These are phyloP conservation scores for Aurinia saxatilis DNA, from an alignment of 345 rosid genomes.

Conservation along the genomic window DNA sequence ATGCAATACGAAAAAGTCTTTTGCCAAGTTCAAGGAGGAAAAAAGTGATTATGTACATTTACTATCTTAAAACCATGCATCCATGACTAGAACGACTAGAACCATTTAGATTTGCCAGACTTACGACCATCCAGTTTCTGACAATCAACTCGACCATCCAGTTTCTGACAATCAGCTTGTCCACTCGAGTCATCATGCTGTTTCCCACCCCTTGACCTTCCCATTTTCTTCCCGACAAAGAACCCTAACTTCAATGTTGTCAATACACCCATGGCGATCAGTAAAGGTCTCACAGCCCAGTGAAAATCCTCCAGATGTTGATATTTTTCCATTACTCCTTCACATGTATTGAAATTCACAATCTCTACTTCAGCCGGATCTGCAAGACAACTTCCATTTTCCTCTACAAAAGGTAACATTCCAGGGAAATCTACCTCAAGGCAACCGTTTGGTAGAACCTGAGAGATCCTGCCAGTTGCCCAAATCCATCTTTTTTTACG, in stretches of 20 bases:
- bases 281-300: conserved; percentile 85
- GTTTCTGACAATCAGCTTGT: conserved; percentile 17
- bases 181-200: conserved; percentile 8
- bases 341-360: conserved; percentile 53
- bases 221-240: conserved; percentile 42
- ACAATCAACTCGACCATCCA: conserved; percentile 15
- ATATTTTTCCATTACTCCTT: conserved; percentile 59
- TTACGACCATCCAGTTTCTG: conserved; percentile 15
- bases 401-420: conserved; percentile 49
- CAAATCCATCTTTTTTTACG: conserved; percentile 43
- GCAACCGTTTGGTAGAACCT: conserved; percentile 74
- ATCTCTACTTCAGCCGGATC: conserved; percentile 87
- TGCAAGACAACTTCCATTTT: conserved; percentile 46
- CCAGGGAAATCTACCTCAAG: conserved; percentile 77
- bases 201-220: conserved; percentile 41
- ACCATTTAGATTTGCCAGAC: conserved; percentile 25
- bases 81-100: conserved; percentile 4
- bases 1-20: neutral
- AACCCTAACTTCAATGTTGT: conserved; percentile 60
- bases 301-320: conserved; percentile 92
- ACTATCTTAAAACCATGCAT: neutral
- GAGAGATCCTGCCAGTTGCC: conserved; percentile 77
- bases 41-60: conserved; percentile 18
- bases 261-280: conserved; percentile 60
- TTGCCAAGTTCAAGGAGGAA: neutral